phyloP scores from a whole-genome alignment of 331 rosid species.

The Ulmus americana region DNA sequence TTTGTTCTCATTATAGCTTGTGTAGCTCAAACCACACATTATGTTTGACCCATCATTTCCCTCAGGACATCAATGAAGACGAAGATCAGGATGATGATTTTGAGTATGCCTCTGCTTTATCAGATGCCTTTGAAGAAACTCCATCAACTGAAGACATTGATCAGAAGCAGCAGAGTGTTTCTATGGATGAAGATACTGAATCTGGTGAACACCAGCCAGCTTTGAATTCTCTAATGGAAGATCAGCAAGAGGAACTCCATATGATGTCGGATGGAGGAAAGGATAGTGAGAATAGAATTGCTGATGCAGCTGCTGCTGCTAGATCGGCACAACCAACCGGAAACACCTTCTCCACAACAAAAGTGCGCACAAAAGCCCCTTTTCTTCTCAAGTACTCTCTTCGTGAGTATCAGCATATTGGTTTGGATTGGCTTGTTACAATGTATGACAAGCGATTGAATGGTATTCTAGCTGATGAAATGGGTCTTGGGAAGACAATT shows the following conservation, averaged over 20 bases:
- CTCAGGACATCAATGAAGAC: conserved; percentile 41
- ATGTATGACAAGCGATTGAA: conserved; percentile 94
- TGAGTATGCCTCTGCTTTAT: conserved; percentile 59
- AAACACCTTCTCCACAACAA: conserved; percentile 88
- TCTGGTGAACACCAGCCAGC: conserved; percentile 35
- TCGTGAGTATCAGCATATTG: conserved; percentile 97
- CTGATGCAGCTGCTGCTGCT: conserved; percentile 98
- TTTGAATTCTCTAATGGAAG: conserved; percentile 41
- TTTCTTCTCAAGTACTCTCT: conserved; percentile 84
- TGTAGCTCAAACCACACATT: conserved; percentile 17
- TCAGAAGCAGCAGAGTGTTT: conserved; percentile 34
- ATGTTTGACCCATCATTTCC: conserved; percentile 11
- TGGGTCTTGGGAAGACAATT: conserved; percentile 98
- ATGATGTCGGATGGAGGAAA: conserved; percentile 41
- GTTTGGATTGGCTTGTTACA: conserved; percentile 98
- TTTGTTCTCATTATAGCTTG: conserved; percentile 20
- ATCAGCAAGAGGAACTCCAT: conserved; percentile 32
- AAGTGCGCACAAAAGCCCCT: conserved; percentile 88
- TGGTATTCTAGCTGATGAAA: conserved; percentile 95
- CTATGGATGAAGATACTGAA: conserved; percentile 47
- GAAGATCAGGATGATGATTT: conserved; percentile 49
- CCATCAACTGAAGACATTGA: conserved; percentile 40
- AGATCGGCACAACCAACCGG: conserved; percentile 98
- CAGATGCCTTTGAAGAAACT: conserved; percentile 49
- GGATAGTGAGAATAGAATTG: conserved; percentile 69